Base-by-base conservation (phyloP, 768 basidiomycete species). In the Suillus paluster region DNA sequence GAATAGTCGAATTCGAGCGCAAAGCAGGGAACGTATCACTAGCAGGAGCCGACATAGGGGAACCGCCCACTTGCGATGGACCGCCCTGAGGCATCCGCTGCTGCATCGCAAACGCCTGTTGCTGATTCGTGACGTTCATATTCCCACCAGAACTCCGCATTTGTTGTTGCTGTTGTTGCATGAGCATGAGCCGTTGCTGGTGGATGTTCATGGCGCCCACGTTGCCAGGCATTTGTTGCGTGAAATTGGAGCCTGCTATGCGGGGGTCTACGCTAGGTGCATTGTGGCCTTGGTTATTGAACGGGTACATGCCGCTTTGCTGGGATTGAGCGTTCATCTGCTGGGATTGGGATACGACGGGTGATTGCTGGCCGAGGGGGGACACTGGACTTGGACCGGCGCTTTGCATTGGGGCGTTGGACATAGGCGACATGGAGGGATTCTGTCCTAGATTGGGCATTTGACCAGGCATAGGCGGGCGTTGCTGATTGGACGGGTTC, bases 1-100 rank as follows among this genome's bases (percentile, higher is more conserved):
- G 89, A 58, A 91, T 87, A 23, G 84, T 73, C 45, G 80, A 75
- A 68, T 85, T 88, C 45, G 87, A 87, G 21, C 86, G 80, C 34
- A 88, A 74, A 6, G 80, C 78, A 14, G 84, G 81, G 61, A 84
- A 83, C 59, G 79, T 75, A 67, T 75, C 71, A 54, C 76, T 75
- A 58, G 78, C 68, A 36, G 79, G 64, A 72, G 57, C 66, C 19
- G 85, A 73, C 73, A 78, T 77, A 9, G 82, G 82, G 21, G 84
- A 83, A 10, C 75, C 76, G 42, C 78, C 73, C 21, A 64, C 67
- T 64, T 75, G 71, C 11, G 75, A 77, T 56, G 72, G 66, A 61
- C 83, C 79, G 11, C 78, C 78, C 34, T 81, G 83, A 14, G 78
- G 80, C 63, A 76, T 75, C 21, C 76, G 79, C 59, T 81, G 82